Evolutionary conservation across 1,284 basidiomycete genomes (phyloP).

Genomic region (Grifola frondosa): DNA sequence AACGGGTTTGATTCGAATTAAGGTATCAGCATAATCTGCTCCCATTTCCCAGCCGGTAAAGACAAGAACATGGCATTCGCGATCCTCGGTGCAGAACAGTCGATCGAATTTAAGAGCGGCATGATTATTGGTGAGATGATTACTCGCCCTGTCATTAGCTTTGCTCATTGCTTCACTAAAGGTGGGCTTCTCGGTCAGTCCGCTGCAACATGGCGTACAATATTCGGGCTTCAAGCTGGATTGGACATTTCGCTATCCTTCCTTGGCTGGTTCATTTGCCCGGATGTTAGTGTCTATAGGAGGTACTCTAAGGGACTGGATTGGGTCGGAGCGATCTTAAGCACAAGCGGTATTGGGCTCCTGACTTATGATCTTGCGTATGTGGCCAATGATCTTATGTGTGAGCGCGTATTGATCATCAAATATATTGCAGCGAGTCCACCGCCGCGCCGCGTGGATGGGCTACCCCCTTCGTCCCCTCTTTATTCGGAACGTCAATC

Average conservation of each 20-base stretch:
- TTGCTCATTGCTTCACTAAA: too few relatives aligned
- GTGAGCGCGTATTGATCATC: not conserved
- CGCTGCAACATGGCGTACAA: slow-evolving; percentile 33
- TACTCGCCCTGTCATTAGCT: too few relatives aligned
- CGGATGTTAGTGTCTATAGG: slow-evolving; percentile 15
- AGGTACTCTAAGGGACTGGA: slow-evolving; percentile 36
- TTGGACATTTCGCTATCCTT: slow-evolving; percentile 30
- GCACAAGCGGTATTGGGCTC: slow-evolving; percentile 32
- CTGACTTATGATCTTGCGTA: slow-evolving; percentile 36
- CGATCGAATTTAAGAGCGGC: slow-evolving; percentile 35
- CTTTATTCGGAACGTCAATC: slow-evolving; percentile 29
- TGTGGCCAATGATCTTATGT: slow-evolving; percentile 17
- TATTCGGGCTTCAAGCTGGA: slow-evolving; percentile 36
- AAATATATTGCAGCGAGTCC: slow-evolving; percentile 28
- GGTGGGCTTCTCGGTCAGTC: slow-evolving; percentile 35
- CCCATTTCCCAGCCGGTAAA: slow-evolving; percentile 27
- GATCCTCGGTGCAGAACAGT: slow-evolving; percentile 34
- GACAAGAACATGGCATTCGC: slow-evolving; percentile 33
- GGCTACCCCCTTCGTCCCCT: slow-evolving; percentile 34
- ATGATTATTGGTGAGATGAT: slow-evolving; percentile 34
- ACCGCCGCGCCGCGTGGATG: slow-evolving; percentile 32
- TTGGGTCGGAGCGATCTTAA: slow-evolving; percentile 35
- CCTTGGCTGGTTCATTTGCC: slow-evolving; percentile 27
- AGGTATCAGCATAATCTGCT: slow-evolving; percentile 30
- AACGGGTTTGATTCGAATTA: too few relatives aligned